phyloP scores from a whole-genome alignment of 257 asterid species.

The Catharanthus roseus region DNA sequence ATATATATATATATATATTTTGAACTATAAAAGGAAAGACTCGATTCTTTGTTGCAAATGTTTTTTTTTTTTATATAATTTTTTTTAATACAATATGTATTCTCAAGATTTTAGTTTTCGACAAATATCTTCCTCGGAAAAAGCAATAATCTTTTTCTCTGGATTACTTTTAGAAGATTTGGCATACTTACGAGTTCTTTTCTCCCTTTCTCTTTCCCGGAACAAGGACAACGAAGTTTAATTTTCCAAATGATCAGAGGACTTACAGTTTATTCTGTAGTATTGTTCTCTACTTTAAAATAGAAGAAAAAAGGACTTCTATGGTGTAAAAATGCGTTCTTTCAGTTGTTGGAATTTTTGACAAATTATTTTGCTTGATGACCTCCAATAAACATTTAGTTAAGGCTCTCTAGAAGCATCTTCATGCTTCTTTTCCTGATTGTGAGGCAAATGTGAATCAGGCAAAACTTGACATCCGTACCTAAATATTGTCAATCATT shows the following conservation, averaged over 20 bases:
- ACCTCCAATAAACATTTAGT: background rate
- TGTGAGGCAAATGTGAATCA: background rate
- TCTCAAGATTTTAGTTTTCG: background rate
- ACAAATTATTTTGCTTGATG: background rate
- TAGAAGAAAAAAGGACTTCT: background rate
- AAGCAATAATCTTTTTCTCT: background rate
- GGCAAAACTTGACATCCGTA: background rate
- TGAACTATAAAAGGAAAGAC: background rate
- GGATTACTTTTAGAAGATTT: rapidly evolving
- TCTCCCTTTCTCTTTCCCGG: too few species aligned
- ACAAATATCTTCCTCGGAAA: background rate
- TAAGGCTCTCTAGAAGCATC: background rate
- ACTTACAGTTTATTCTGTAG: background rate
- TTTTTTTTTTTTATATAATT: too few species aligned
- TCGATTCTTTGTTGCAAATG: background rate
- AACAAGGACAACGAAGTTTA: background rate
- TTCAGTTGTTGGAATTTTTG: background rate
- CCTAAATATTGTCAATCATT: background rate
- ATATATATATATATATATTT: background rate
- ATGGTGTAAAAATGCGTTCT: background rate
- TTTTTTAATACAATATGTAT: too few species aligned
- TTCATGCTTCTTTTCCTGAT: background rate
- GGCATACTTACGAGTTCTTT: too few species aligned
- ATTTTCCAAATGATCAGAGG: background rate
- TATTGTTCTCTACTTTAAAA: background rate